These are phyloP conservation scores for Boletus tomentosulus DNA, from an alignment of 768 basidiomycete species.

Conservation along the genomic window DNA sequence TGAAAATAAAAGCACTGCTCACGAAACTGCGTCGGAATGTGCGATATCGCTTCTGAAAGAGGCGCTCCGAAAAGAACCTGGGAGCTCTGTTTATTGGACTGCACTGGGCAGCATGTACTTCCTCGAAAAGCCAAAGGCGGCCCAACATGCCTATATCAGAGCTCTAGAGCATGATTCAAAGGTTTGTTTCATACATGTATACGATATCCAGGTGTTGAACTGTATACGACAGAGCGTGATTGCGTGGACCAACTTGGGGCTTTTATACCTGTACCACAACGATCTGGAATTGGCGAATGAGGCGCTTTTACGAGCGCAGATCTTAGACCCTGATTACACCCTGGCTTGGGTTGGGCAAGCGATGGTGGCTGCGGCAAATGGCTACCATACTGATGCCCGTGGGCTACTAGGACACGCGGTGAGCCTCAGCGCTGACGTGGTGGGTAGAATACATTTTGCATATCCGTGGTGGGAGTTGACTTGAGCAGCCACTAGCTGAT, in stretches of 20 bases:
- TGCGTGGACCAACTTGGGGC: conserved; percentile 85
- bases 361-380: conserved; percentile 58
- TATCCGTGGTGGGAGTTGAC: conserved; percentile 6
- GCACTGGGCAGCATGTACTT: conserved; percentile 76
- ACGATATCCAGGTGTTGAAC: not conserved
- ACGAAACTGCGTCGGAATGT: conserved; percentile 35
- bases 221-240: conserved; percentile 49
- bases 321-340: conserved; percentile 86
- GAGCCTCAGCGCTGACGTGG: conserved; percentile 52
- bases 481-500: conserved; percentile 71
- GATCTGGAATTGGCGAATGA: conserved; percentile 84
- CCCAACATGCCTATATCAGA: conserved; percentile 90
- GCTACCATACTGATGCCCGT: conserved; percentile 56
- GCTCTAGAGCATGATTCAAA: conserved; percentile 84
- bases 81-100: conserved; percentile 75
- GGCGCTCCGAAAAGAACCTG: conserved; percentile 69
- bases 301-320: conserved; percentile 83
- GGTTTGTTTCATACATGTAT: conserved; percentile 39
- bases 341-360: conserved; percentile 91
- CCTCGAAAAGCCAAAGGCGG: conserved; percentile 57
- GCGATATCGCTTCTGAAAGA: conserved; percentile 56
- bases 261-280: conserved; percentile 75
- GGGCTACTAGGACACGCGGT: conserved; percentile 74
- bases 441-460: conserved; percentile 32
- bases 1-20: conserved; percentile 20